Evolutionary conservation across 163 green algal genomes (phyloP).

Genomic region (Picocystis sp.): DNA sequence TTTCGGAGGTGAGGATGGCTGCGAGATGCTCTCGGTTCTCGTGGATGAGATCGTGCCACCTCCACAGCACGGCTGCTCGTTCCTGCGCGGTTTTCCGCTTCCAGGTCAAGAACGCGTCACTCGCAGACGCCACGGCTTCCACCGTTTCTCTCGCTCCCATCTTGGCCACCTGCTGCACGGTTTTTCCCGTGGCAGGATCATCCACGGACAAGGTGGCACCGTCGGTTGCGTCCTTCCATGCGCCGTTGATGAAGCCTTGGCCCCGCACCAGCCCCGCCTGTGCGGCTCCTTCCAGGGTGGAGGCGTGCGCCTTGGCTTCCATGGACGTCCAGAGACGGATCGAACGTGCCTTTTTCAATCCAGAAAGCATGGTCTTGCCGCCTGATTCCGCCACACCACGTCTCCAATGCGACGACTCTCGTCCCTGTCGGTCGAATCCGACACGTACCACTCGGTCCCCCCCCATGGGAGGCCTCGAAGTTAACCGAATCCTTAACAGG

Average conservation of each 20-base stretch:
- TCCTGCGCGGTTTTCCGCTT: conserved; percentile 26
- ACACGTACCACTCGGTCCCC: too few species aligned
- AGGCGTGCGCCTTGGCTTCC: too few species aligned
- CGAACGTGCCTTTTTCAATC: too few species aligned
- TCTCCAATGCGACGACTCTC: neutral
- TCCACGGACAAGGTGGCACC: conserved; percentile 31
- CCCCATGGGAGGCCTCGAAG: too few species aligned
- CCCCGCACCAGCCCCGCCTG: conserved; percentile 38
- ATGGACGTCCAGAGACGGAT: too few species aligned
- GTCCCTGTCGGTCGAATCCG: too few species aligned
- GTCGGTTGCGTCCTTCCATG: conserved; percentile 30
- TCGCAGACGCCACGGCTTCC: conserved; percentile 55
- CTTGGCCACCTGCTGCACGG: conserved; percentile 40
- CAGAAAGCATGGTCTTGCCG: too few species aligned
- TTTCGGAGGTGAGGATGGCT: conserved; percentile 81
- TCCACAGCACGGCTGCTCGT: conserved; percentile 28
- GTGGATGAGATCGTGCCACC: conserved; percentile 62
- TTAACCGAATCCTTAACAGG: too few species aligned
- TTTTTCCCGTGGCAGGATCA: conserved; percentile 57
- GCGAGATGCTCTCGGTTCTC: conserved; percentile 59
- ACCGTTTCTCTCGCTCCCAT: conserved; percentile 45
- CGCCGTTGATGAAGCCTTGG: conserved; percentile 30
- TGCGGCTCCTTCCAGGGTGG: too few species aligned
- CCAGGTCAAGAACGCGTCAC: conserved; percentile 45
- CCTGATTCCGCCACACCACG: conserved; percentile 13